Percentiles rank a stretch among this genome's conserved stretches.
Conservation (phyloP, 768 basidiomycete genomes). For the Galerina marginata region DNA sequence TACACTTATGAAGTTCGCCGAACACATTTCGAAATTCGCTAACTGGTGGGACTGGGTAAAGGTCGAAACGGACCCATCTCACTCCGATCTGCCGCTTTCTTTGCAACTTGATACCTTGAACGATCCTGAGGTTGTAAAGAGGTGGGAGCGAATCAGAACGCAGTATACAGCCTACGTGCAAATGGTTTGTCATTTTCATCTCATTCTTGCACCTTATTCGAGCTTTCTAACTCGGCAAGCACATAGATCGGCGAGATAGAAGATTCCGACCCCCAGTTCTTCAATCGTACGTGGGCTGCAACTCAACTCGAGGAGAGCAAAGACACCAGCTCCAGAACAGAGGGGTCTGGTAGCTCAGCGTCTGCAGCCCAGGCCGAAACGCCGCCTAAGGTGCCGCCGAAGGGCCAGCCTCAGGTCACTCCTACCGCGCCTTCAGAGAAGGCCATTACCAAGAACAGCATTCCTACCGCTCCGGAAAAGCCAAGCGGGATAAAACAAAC, state of each 20-base stretch:
- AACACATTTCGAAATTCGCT: constrained; percentile 11
- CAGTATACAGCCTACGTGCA: constrained; percentile 19
- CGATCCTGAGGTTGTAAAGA: constrained; percentile 7
- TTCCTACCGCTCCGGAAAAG: too few relatives aligned
- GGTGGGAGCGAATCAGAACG: constrained; percentile 11
- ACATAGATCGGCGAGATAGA: constrained; percentile 14
- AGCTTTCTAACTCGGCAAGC: not conserved
- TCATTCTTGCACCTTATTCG: not conserved
- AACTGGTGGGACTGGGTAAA: constrained; percentile 21
- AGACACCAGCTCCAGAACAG: too few relatives aligned
- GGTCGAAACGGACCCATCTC: constrained; percentile 13
- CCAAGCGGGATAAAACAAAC: too few relatives aligned
- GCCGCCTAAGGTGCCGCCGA: too few relatives aligned
- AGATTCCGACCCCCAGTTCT: constrained; percentile 12
- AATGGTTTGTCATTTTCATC: constrained; percentile 2
- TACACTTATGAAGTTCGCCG: constrained; percentile 12
- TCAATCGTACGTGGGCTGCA: not conserved
- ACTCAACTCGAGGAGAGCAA: too few relatives aligned
- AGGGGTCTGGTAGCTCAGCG: too few relatives aligned
- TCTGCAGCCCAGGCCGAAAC: too few relatives aligned
- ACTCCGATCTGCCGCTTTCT: not conserved
- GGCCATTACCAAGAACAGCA: too few relatives aligned
- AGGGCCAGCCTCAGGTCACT: too few relatives aligned
- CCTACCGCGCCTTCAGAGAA: too few relatives aligned
- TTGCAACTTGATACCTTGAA: constrained; percentile 8